Conservation (phyloP, 2,329 filamentous ascomycete genomes). For the Harringtonia lauricola region DNA sequence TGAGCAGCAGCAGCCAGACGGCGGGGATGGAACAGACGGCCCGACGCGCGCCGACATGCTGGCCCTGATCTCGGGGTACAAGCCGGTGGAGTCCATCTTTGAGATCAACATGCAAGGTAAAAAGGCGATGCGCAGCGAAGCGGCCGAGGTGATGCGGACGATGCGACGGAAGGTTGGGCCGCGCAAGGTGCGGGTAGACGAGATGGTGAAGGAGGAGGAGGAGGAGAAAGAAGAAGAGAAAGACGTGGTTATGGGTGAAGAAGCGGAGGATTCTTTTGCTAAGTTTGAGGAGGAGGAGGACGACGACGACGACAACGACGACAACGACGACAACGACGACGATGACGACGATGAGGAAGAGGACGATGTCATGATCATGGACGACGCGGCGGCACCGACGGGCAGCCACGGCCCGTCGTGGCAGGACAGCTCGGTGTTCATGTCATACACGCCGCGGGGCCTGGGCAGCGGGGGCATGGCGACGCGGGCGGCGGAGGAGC, state of each 20-base stretch:
- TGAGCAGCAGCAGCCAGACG: too few species aligned
- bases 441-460: conserved; percentile 87
- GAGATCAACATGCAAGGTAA: conserved; percentile 67
- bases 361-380: conserved; percentile 60
- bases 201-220: conserved; percentile 29
- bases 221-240: conserved; percentile 53
- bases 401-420: conserved; percentile 38
- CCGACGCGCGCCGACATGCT: conserved; percentile 61
- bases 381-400: conserved; percentile 34
- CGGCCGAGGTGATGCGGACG: conserved; percentile 65
- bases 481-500: conserved; percentile 60
- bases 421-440: conserved; percentile 85
- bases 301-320: conserved; percentile 45
- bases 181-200: conserved; percentile 29
- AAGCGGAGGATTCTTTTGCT: conserved; percentile 17
- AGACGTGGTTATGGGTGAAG: conserved; percentile 21
- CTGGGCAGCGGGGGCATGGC: conserved; percentile 31
- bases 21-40: conserved; percentile 20
- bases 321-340: conserved; percentile 21
- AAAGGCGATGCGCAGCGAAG: conserved; percentile 48
- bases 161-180: conserved; percentile 59
- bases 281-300: conserved; percentile 40
- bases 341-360: conserved; percentile 22
- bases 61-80: conserved; percentile 76
- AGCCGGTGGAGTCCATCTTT: conserved; percentile 91